Evolutionary conservation across 306 rosid genomes (phyloP).

Genomic region (Castanea mollissima): DNA sequence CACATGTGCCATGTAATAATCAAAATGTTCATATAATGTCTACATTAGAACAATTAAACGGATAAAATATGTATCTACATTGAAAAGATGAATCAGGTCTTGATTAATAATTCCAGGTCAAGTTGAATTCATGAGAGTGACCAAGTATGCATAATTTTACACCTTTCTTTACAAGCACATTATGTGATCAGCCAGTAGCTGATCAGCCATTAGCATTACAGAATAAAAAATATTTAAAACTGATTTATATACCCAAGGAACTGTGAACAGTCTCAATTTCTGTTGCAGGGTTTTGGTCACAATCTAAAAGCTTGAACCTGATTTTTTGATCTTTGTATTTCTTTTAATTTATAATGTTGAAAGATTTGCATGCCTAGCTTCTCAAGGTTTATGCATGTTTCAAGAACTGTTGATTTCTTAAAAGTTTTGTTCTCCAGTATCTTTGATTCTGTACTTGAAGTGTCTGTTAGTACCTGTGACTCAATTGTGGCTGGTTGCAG

Average conservation of each 20-base stretch:
- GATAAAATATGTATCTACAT: background rate
- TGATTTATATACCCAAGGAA: background rate
- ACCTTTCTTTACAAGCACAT: background rate
- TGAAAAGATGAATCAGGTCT: background rate
- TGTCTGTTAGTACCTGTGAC: slow-evolving; percentile 26
- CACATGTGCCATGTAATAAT: background rate
- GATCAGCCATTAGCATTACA: background rate
- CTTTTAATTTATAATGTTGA: background rate
- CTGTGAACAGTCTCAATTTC: background rate
- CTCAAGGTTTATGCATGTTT: background rate
- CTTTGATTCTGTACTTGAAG: slow-evolving; percentile 15
- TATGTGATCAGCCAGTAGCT: background rate
- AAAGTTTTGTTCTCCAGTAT: slow-evolving; percentile 17
- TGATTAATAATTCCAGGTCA: background rate
- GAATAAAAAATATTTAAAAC: background rate
- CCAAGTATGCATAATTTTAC: background rate
- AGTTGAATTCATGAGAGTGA: background rate
- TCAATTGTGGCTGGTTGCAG: slow-evolving; percentile 50
- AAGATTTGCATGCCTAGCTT: background rate
- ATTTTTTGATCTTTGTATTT: background rate
- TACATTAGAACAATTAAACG: background rate
- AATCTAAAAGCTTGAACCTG: background rate
- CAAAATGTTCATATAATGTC: background rate
- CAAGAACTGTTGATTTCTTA: background rate
- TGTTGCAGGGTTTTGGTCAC: background rate